Percentiles rank a stretch among this genome's conserved stretches.
These are phyloP conservation scores for Neurospora sp. DNA, from an alignment of 495 filamentous ascomycete species.

Conservation along the genomic window DNA sequence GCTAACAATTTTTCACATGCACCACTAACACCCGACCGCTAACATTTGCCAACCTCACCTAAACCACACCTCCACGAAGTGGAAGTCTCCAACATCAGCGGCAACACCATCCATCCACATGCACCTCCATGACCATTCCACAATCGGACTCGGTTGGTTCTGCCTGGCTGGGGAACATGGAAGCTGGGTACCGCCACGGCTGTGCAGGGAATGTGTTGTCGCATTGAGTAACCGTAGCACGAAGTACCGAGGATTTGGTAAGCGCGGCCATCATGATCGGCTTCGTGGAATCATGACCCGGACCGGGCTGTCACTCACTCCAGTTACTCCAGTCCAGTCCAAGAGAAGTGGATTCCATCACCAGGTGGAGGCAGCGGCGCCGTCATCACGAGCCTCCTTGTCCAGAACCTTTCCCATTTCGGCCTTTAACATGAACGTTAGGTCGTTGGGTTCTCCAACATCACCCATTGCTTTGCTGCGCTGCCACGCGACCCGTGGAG, in stretches of 20 bases:
- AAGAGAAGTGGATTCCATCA: neutral
- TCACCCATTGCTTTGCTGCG: neutral
- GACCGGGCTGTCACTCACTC: neutral
- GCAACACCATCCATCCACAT: neutral
- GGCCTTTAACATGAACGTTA: neutral
- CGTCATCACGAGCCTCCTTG: neutral
- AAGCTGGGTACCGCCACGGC: neutral
- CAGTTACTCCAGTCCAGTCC: neutral
- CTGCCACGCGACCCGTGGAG: neutral
- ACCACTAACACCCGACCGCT: neutral
- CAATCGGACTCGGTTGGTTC: neutral
- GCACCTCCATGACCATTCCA: neutral
- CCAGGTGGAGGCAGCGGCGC: neutral
- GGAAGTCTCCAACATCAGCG: neutral
- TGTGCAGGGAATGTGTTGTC: neutral
- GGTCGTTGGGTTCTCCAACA: neutral
- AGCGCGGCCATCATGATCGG: neutral
- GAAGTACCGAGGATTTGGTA: neutral
- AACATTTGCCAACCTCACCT: neutral
- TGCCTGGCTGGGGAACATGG: no score
- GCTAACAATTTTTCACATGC: neutral
- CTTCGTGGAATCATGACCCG: neutral
- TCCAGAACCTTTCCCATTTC: neutral
- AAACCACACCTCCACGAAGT: neutral
- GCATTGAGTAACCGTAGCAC: neutral